phyloP scores from a whole-genome alignment of 2,329 filamentous ascomycete species.

The Rachicladosporium sp. region DNA sequence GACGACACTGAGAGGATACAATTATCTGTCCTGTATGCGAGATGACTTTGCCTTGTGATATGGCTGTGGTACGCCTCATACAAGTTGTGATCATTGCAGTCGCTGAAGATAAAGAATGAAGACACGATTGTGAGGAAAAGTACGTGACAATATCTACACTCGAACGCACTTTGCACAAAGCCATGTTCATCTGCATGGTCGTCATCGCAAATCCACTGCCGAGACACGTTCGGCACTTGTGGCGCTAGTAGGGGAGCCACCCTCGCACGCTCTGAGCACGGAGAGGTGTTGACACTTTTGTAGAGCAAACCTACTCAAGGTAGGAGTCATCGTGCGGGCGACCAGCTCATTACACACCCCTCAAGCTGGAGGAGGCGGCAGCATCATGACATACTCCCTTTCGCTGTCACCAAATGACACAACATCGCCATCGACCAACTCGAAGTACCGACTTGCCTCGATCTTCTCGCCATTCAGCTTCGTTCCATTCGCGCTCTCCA shows the following conservation, averaged over 20 bases:
- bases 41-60: background rate
- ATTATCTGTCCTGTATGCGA: background rate
- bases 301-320: too few relatives aligned
- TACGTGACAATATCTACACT: too few relatives aligned
- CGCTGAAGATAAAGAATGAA: background rate
- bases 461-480: conserved; percentile 63
- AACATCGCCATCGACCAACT: conserved; percentile 80
- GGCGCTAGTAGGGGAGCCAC: too few relatives aligned
- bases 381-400: conserved; percentile 91
- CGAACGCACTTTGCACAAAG: too few relatives aligned
- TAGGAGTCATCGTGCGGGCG: background rate
- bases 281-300: too few relatives aligned
- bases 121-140: background rate
- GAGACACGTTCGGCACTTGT: too few relatives aligned
- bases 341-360: background rate
- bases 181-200: too few relatives aligned
- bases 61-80: background rate
- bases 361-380: conserved; percentile 39
- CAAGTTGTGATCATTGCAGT: background rate
- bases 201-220: too few relatives aligned
- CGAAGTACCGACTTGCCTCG: conserved; percentile 67
- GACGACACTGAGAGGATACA: too few relatives aligned
- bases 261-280: too few relatives aligned
- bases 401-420: conserved; percentile 77
- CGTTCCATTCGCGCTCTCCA: conserved; percentile 89